Percentiles rank a stretch among this genome's conserved stretches.
Conservation (phyloP, 2,329 filamentous ascomycete species). For the Aspergillus persii region DNA sequence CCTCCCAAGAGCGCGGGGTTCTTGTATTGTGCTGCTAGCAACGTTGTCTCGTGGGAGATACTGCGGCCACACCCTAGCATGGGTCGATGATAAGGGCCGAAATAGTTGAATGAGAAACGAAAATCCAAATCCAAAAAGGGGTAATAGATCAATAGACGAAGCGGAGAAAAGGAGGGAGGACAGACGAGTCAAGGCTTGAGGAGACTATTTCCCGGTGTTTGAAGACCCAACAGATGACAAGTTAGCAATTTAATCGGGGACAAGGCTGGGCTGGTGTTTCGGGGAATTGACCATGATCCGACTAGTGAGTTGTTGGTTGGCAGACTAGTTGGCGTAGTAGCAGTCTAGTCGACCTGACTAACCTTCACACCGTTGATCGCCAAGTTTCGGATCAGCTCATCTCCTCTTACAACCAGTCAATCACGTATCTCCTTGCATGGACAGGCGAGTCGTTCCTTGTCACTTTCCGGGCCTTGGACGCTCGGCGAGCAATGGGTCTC, state of each 20-base stretch:
- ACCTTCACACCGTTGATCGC: background rate
- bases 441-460: background rate
- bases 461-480: background rate
- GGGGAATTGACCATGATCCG: background rate
- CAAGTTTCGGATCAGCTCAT: background rate
- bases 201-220: background rate
- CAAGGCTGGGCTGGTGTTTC: background rate
- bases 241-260: background rate
- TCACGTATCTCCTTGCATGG: constrained; percentile 6
- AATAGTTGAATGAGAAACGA: background rate
- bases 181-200: constrained; percentile 4
- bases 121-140: background rate
- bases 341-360: background rate
- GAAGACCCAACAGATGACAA: background rate
- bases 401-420: constrained; percentile 8
- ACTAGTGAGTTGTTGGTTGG: background rate
- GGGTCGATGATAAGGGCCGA: background rate
- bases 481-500: background rate
- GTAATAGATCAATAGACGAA: background rate
- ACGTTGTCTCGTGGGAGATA: background rate
- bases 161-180: background rate
- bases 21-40: background rate
- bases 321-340: background rate
- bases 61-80: background rate
- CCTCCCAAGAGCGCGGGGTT: background rate